phyloP scores from a whole-genome alignment of 2,329 filamentous ascomycete species.

The Ophiostoma quercus region DNA sequence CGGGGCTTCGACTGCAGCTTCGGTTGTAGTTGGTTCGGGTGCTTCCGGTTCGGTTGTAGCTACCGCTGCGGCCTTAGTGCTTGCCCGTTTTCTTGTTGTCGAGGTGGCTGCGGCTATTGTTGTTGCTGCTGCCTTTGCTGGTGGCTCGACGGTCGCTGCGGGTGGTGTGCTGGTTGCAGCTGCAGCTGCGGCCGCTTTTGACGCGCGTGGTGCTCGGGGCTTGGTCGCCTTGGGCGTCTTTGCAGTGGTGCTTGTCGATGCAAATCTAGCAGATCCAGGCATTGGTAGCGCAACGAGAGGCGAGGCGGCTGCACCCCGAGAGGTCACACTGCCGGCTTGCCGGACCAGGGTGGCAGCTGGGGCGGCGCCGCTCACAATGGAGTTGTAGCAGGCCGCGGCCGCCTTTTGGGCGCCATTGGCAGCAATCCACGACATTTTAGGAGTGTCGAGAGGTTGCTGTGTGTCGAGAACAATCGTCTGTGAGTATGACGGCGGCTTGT shows the following conservation, averaged over 20 bases:
- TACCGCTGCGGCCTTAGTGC: conserved; percentile 24
- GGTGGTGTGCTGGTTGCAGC: neutral
- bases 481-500: neutral
- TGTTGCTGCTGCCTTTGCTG: conserved; percentile 13
- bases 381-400: conserved; percentile 25
- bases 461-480: neutral
- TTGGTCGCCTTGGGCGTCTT: conserved; percentile 17
- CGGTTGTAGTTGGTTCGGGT: neutral
- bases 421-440: conserved; percentile 26
- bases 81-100: conserved; percentile 26
- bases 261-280: conserved; percentile 18
- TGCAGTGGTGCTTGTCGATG: conserved; percentile 17
- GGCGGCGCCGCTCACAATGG: conserved; percentile 21
- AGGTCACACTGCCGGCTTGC: conserved; percentile 11
- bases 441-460: neutral
- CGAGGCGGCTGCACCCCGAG: neutral
- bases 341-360: conserved; percentile 18
- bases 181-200: conserved; percentile 13
- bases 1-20: neutral
- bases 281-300: neutral
- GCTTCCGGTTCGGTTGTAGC: neutral
- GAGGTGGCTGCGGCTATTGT: conserved; percentile 21
- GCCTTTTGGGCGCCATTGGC: conserved; percentile 22
- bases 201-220: conserved; percentile 20
- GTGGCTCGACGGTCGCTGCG: neutral